Conservation (phyloP, 768 basidiomycete species). For the Xanthoconium purpureum region DNA sequence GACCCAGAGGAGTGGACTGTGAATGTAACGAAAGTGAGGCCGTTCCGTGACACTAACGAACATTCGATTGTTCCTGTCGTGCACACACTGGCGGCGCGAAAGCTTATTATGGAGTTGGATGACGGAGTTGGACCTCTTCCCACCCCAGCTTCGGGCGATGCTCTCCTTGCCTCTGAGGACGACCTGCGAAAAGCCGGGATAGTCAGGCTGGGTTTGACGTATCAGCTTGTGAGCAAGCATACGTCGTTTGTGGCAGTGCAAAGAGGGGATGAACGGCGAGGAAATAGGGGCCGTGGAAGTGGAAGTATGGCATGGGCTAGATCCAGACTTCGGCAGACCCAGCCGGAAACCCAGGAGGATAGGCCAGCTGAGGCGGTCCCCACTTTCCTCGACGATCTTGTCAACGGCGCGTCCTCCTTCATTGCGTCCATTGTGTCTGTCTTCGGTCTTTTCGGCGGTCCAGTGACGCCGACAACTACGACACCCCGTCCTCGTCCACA, state of each 20-base stretch:
- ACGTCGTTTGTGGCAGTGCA: conserved; percentile 61
- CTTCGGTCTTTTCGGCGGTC: conserved; percentile 8
- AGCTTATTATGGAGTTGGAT: conserved; percentile 52
- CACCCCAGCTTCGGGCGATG: conserved; percentile 22
- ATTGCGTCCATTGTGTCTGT: conserved; percentile 18
- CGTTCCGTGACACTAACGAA: conserved; percentile 17
- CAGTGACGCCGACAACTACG: not conserved
- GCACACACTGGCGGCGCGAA: conserved; percentile 54
- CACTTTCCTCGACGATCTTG: conserved; percentile 18
- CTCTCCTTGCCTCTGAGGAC: conserved; percentile 26
- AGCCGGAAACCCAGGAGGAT: not conserved
- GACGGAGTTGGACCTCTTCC: conserved; percentile 36
- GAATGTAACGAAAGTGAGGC: conserved; percentile 23
- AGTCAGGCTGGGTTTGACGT: conserved; percentile 47
- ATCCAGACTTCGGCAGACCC: conserved; percentile 13
- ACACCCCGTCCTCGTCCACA: not conserved
- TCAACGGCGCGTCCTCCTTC: conserved; percentile 16
- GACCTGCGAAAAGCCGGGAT: conserved; percentile 44
- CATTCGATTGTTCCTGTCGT: conserved; percentile 34
- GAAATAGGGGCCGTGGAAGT: conserved; percentile 3
- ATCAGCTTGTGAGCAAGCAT: conserved; percentile 48
- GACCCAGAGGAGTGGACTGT: conserved; percentile 19
- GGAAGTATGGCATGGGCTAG: conserved; percentile 10
- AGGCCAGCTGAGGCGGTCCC: not conserved
- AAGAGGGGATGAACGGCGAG: conserved; percentile 22